Base-by-base conservation (phyloP, 83 land plant species). In the Picea abies region DNA sequence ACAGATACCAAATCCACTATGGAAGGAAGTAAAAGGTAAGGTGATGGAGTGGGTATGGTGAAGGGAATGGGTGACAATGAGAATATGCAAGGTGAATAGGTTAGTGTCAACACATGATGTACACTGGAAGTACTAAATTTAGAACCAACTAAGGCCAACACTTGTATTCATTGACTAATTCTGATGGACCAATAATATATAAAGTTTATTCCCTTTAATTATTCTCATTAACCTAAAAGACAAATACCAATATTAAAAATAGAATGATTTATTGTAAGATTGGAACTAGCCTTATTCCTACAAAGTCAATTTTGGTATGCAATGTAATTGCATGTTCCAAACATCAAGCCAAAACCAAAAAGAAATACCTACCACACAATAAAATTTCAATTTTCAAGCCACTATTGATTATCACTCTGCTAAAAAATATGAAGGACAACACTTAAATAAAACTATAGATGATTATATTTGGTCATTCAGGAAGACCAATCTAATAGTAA, bases 331-430 rank as follows among this genome's bases (percentile, higher is more conserved):
- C 22, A 1, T 62, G 68, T 60, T 62, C 16, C 10, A 84, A 32
- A 67, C 35, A 60, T 82, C 10, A 58, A 64, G 83, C 10, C 41
- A 67, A 60, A 63, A 29, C 41, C 25, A 66, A 25, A 41, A 52
- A 81, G n/a, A 3, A 60, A 29, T 20, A 39, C 89, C 82, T 81
- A 95, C 99, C 98, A 81, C 89, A 93, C 19, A 95, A 77, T 65
- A 91, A 90, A 63, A 96, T 66, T 2, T 96, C 99, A 25, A 90
- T 95, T 71, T 92, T 91, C 62, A 96, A 69, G 20, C 98, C 97
- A 37, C 67, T 88, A 82, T 96, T 96, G 32, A 29, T 29, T 29
- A 29, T 29, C 32, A 29, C 32, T 29, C 32, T 29, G 32, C 32
- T 29, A 29, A 29, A 29, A 29, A 29, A 0, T 29, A 29, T 29